These are phyloP conservation scores for Chimonanthus salicifolius DNA, from an alignment of 164 flowering plant species.

Conservation along the genomic window DNA sequence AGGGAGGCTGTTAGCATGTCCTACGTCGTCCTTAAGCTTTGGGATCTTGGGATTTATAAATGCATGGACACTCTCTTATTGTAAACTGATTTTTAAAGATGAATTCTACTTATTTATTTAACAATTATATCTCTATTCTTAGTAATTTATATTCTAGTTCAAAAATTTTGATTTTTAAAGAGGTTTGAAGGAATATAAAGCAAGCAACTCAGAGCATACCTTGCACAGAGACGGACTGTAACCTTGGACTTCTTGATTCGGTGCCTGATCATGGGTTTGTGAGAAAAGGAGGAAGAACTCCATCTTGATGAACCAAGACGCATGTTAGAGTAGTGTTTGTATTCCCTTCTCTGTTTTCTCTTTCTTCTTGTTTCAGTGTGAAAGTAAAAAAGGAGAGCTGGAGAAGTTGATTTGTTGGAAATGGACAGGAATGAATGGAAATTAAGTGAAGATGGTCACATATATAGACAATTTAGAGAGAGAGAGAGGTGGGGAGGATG, in stretches of 20 bases:
- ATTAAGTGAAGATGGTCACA: neutral
- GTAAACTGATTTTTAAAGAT: too few relatives aligned
- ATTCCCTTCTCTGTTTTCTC: neutral
- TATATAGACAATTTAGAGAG: constrained; percentile 2
- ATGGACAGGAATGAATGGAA: neutral
- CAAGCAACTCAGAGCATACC: constrained; percentile 9
- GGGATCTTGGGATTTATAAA: too few relatives aligned
- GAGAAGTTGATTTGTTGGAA: neutral
- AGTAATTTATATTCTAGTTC: too few relatives aligned
- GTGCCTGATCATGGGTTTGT: neutral
- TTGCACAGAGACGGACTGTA: constrained; percentile 18
- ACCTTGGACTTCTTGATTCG: constrained; percentile 16
- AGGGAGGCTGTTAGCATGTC: too few relatives aligned
- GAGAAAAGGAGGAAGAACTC: constrained; percentile 1
- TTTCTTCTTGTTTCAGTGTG: neutral
- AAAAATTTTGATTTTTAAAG: too few relatives aligned
- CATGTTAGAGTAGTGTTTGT: constrained; percentile 8
- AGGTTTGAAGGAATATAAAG: neutral
- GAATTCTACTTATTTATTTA: too few relatives aligned
- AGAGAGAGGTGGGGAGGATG: neutral
- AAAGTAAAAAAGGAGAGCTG: neutral
- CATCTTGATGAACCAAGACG: constrained; percentile 10
- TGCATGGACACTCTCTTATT: too few relatives aligned
- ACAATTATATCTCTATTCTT: too few relatives aligned
- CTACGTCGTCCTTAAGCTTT: too few relatives aligned